Evolutionary conservation across 2,329 filamentous ascomycete species (phyloP).

Genomic region (Epichloe hybrida): DNA sequence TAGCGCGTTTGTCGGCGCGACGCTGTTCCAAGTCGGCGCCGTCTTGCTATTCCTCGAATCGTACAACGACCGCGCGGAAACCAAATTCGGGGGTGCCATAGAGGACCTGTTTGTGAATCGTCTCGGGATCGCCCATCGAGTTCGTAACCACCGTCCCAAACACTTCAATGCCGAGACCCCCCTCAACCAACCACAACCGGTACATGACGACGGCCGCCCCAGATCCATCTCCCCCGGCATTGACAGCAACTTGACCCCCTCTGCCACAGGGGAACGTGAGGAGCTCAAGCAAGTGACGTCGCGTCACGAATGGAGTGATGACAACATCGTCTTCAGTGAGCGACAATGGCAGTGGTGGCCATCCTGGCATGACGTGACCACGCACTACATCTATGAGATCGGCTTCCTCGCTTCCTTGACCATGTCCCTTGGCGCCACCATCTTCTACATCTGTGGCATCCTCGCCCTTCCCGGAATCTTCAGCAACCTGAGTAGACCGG

Average conservation of each 20-base stretch:
- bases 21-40: constrained; percentile 44
- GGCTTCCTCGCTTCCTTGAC: constrained; percentile 46
- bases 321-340: constrained; percentile 3
- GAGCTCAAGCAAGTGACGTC: not conserved
- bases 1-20: constrained; percentile 45
- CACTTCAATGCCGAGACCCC: not conserved
- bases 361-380: constrained; percentile 36
- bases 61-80: constrained; percentile 32
- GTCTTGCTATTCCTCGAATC: constrained; percentile 45
- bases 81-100: constrained; percentile 31
- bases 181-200: not conserved
- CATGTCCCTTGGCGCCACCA: constrained; percentile 44
- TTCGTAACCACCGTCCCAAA: not conserved
- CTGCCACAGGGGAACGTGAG: not conserved
- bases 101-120: constrained; percentile 19
- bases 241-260: not conserved
- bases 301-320: not conserved
- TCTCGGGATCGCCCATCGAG: not conserved
- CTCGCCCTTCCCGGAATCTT: constrained; percentile 45
- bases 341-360: constrained; percentile 45
- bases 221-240: not conserved
- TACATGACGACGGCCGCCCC: not conserved
- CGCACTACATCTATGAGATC: constrained; percentile 47
- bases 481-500: constrained; percentile 29
- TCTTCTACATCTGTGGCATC: constrained; percentile 53